Percentiles rank a stretch among this genome's conserved stretches.
These are phyloP conservation scores for Exophiala mesophila DNA, from an alignment of 2,329 filamentous ascomycete species.

Conservation along the genomic window DNA sequence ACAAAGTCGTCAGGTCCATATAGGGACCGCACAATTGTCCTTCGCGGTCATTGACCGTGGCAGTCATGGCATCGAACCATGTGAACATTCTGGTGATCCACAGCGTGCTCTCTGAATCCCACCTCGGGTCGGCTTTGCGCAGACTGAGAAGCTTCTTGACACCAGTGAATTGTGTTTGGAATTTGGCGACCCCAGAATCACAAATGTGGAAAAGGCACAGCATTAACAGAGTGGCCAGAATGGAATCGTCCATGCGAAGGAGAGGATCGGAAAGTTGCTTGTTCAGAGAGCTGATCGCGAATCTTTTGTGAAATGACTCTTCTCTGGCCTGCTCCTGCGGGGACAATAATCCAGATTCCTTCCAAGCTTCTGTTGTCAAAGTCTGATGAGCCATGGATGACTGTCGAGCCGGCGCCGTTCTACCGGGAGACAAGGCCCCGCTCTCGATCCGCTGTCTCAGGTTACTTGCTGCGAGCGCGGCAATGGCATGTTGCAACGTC, in stretches of 20 bases:
- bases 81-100: slow-evolving; percentile 95
- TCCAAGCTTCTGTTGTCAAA: slow-evolving; percentile 36
- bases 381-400: slow-evolving; percentile 44
- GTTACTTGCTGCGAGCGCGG: slow-evolving; percentile 83
- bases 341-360: slow-evolving; percentile 38
- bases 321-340: slow-evolving; percentile 63
- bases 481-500: slow-evolving; percentile 87
- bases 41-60: slow-evolving; percentile 86
- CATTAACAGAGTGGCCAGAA: slow-evolving; percentile 79
- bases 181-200: slow-evolving; percentile 87
- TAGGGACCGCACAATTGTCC: slow-evolving; percentile 65
- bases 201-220: slow-evolving; percentile 91
- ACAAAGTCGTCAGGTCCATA: slow-evolving; percentile 59
- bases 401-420: slow-evolving; percentile 46
- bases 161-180: slow-evolving; percentile 87
- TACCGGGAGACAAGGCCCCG: slow-evolving; percentile 51
- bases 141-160: slow-evolving; percentile 85
- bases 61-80: slow-evolving; percentile 90
- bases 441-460: slow-evolving; percentile 69
- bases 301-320: slow-evolving; percentile 78
- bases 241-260: slow-evolving; percentile 75
- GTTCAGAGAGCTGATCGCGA: slow-evolving; percentile 79
- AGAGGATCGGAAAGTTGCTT: slow-evolving; percentile 71
- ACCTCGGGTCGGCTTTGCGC: slow-evolving; percentile 56
- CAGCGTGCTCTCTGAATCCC: slow-evolving; percentile 40